Base-by-base conservation (phyloP, 352 stramenopile genomes). In the Sclerospora graminicola region DNA sequence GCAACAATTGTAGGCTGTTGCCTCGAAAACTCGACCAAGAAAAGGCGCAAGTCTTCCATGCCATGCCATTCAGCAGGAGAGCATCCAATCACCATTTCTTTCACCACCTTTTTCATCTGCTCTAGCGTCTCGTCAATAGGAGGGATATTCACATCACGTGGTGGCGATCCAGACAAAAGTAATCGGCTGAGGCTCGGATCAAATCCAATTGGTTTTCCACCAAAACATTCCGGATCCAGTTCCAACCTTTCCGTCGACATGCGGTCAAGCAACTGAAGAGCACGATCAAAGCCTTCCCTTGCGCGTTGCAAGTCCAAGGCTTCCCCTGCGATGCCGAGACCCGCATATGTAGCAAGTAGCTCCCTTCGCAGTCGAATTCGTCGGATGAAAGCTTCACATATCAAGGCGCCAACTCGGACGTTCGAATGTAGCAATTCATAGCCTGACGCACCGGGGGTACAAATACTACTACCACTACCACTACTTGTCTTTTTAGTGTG, bases 21-120 rank as follows among this genome's bases (percentile, higher is more conserved):
- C 14, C 70, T 56, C 5, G 72, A 86, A 55, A 89, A 89, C 35
- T 89, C 69, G 4, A 66, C 33, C 33, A 92, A 55, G 36, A 90
- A 92, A 36, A 80, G 73, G 15, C 78, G 73, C 30, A 92, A 45
- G 30, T 92, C 70, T 54, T 92, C 77, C 75, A 92, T 89, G 34
- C 55, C 71, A n/a, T 45, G 64, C 71, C 75, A 88, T 34, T 78
- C 57, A 7, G 63, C 58, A 0, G 71, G 60, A 43, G 69, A 73
- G 47, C 79, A 88, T 2, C 64, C 73, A 4, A 63, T 44, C n/a
- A 73, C 23, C 46, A 89, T 55, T 44, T 89, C 69, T 11, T 55
- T 28, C 23, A 88, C 30, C 4, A 92, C 46, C 20, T 69, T 68
- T 18, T 66, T 69, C 41, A 74, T 79, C 24, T 75, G 62, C 1